phyloP scores from a whole-genome alignment of 805 yeast genomes.

The Diddensiella transvaalensis region DNA sequence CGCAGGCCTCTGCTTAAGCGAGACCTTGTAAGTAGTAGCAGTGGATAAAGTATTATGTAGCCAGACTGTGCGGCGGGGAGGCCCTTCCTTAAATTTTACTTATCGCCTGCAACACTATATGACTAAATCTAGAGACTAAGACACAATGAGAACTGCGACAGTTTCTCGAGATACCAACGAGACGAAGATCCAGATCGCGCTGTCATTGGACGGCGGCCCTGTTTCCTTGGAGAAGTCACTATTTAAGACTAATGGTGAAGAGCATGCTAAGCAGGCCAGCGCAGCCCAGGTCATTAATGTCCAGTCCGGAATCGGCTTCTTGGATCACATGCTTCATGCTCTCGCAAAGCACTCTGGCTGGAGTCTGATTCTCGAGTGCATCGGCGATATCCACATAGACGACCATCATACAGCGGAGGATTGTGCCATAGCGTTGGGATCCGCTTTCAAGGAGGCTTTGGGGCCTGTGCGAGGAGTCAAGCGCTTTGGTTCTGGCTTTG shows the following conservation, averaged over 20 bases:
- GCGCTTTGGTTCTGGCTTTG: constrained; percentile 89
- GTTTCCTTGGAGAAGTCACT: constrained; percentile 60
- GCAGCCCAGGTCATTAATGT: constrained; percentile 70
- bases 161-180: constrained; percentile 82
- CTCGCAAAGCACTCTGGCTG: constrained; percentile 96
- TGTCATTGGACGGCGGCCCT: constrained; percentile 83
- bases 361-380: constrained; percentile 85
- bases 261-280: constrained; percentile 68
- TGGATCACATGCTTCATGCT: constrained; percentile 97
- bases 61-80: no score
- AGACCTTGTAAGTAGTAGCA: no score
- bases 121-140: background rate
- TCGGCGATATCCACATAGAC: constrained; percentile 92
- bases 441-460: constrained; percentile 82
- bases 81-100: no score
- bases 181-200: constrained; percentile 83
- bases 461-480: constrained; percentile 89
- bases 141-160: constrained; percentile 38
- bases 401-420: constrained; percentile 98
- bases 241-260: constrained; percentile 36
- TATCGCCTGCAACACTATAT: no score
- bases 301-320: constrained; percentile 89
- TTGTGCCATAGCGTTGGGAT: constrained; percentile 87
- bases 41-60: no score
- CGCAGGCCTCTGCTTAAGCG: no score